Evolutionary conservation across 257 asterid genomes (phyloP), one percentile per base, ranked within the genome.

Genomic region (Haberlea rhodopensis): DNA sequence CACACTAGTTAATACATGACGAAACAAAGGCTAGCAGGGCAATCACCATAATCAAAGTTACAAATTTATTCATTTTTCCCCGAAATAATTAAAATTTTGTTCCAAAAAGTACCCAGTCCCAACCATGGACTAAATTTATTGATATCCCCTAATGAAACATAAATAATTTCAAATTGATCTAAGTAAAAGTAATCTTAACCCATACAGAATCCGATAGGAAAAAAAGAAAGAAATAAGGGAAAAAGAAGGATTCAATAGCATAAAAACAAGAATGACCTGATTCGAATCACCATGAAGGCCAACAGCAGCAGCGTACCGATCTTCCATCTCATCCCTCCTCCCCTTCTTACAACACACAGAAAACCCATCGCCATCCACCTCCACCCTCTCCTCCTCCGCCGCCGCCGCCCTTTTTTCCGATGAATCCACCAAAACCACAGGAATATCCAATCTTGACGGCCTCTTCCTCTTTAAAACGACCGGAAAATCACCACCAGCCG

Each of bases 341-440:
- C 96, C 96, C 57, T 68, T 85, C 76, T 91, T 91, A 77, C 95
- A 91, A 53, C 81, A 91, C 53, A 89, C 95, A 21, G 80, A 74
- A 80, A 71, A 89, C 68, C 89, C 95, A 52, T 91, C 87, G 7
- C 87, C 92, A 25, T 87, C 95, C 69, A 58, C 78, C 79, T 85
- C 95, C 75, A 80, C 76, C 69, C 60, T 75, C 55, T 60, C 70
- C 60, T n/a, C n/a, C n/a, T 5, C 70, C 61, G n/a, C 60, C 70
- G 8, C 60, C 51, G 56, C 51, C 32, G 43, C 65, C 64, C 51
- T 69, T 73, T 32, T 76, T 63, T 66, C 48, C n/a, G 48, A 13
- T 0, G 48, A 40, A 40, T 40, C 80, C 68, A 55, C 40, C 8
- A 69, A 65, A n/a, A 71, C 66, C 28, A 52, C 76, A 63, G 94